Conservation (phyloP, 2,329 filamentous ascomycete genomes). For the Scytalidium lignicola region DNA sequence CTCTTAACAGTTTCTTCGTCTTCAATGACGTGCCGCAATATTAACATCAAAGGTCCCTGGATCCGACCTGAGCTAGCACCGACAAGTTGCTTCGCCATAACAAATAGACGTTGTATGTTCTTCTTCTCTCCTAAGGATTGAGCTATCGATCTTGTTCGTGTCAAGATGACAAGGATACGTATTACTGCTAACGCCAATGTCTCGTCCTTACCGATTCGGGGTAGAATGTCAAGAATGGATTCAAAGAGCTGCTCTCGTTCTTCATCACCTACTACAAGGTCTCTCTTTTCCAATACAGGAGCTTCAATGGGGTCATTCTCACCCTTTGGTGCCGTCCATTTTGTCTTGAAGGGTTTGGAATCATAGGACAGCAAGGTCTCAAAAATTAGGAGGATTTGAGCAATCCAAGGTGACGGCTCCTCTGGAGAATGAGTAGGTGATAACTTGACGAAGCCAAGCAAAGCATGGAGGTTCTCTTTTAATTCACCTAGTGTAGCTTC, state of each 20-base stretch:
- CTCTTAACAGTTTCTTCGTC: constrained; percentile 88
- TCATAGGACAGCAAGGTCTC: constrained; percentile 90
- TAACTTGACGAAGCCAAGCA: constrained; percentile 75
- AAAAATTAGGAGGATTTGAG: constrained; percentile 81
- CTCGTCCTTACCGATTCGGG: constrained; percentile 82
- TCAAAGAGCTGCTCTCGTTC: constrained; percentile 69
- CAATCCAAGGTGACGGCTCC: constrained; percentile 86
- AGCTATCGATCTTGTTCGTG: constrained; percentile 71
- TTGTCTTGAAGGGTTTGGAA: constrained; percentile 68
- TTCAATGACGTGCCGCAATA: constrained; percentile 88
- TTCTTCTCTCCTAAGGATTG: constrained; percentile 76
- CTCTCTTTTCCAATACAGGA: constrained; percentile 53
- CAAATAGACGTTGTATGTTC: constrained; percentile 83
- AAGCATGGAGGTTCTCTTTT: constrained; percentile 68
- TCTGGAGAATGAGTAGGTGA: constrained; percentile 62
- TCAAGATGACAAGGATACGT: constrained; percentile 81
- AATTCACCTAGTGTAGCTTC: constrained; percentile 67
- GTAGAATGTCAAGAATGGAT: constrained; percentile 75
- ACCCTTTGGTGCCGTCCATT: constrained; percentile 57
- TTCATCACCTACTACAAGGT: constrained; percentile 57
- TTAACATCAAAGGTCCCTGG: constrained; percentile 60
- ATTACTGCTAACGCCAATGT: constrained; percentile 76
- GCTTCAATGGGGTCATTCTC: constrained; percentile 45
- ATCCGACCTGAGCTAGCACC: constrained; percentile 73
- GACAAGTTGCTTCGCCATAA: constrained; percentile 91